Conservation (phyloP, 169 alveolate genomes). For the Plasmodium sp. region DNA sequence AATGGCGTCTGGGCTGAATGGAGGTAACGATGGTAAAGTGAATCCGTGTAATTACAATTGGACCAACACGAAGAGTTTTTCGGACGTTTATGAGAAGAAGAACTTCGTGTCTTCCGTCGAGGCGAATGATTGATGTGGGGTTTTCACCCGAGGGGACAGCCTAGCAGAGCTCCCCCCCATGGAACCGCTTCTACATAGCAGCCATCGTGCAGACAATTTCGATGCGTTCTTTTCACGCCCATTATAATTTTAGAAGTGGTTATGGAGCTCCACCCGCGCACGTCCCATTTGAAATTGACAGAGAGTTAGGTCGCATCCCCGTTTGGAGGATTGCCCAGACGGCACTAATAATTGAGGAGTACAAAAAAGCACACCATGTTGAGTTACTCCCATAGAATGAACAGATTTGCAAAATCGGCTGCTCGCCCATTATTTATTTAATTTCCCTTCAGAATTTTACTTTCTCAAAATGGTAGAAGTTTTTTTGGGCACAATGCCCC, state of each 20-base stretch:
- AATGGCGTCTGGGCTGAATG: slow-evolving; percentile 41
- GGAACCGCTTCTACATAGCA: neutral
- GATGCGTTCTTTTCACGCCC: neutral
- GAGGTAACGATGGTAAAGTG: neutral
- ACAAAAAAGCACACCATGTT: neutral
- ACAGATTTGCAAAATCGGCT: neutral
- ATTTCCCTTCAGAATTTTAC: neutral
- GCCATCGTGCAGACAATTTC: neutral
- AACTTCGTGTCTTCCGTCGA: slow-evolving; percentile 32
- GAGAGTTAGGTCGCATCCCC: neutral
- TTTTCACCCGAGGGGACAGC: neutral
- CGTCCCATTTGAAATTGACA: neutral
- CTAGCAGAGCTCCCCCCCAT: neutral
- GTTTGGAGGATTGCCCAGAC: neutral
- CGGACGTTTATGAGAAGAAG: slow-evolving; percentile 9
- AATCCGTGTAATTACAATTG: slow-evolving; percentile 27
- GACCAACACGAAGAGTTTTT: slow-evolving; percentile 1
- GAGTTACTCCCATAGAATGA: neutral
- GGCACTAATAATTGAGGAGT: neutral
- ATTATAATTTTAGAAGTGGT: no score
- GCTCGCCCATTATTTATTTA: neutral
- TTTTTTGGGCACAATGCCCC: neutral
- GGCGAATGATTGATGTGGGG: slow-evolving; percentile 15
- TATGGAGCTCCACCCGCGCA: neutral
- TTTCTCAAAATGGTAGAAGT: neutral